Evolutionary conservation across 2,329 filamentous ascomycete genomes (phyloP), one percentile per base, ranked within the genome.

Genomic region (Colletotrichum sp.): DNA sequence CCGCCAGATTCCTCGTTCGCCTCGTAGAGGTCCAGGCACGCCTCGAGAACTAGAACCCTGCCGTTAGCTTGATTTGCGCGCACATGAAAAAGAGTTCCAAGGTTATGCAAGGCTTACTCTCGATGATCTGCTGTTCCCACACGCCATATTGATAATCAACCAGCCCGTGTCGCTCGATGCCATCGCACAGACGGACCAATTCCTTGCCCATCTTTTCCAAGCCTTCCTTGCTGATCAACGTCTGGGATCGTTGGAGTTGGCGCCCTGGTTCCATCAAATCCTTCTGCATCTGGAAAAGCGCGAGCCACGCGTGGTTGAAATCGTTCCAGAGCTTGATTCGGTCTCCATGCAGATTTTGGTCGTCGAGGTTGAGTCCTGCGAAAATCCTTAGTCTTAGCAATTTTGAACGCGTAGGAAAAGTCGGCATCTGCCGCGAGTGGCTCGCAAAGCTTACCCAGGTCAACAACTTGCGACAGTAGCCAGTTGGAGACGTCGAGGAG

Each of bases 91-190:
- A 21, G 7, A 8, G 43, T 55, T 21, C 8, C 26, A 7, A 48
- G 52, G 18, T 26, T 43, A 34, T 34, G 66, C 26, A 7, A 43
- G 28, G 89, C 95, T 85, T 88, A 98, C 96, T 90, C 74, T 91
- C 91, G 79, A 97, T 91, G 80, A 99, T 98, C 82, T 95, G 93
- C 82, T 99, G 96, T 85, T 99, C 97, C 92, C 95, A 98, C 30
- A 99, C 95, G 10, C 97, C 97, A 87, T 98, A 98, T 81, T 99
- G 94, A 83, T 99, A 99, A 86, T 99, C 97, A 13, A 99, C 95
- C 64, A 99, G 87, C n/a, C 97, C 97, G 82, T 98, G 93, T 79
- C 94, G 93, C 84, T 99, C 96, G 77, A 99, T 91, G 67, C 91
- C 91, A 83, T 99, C 96, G 83, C 96, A 98, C 67, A 98, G 88